A percentile compares a stretch with the other conserved stretches of the same genome.
Evolutionary conservation across 805 yeast genomes (phyloP).

Genomic region (Ogataea trehalophila): DNA sequence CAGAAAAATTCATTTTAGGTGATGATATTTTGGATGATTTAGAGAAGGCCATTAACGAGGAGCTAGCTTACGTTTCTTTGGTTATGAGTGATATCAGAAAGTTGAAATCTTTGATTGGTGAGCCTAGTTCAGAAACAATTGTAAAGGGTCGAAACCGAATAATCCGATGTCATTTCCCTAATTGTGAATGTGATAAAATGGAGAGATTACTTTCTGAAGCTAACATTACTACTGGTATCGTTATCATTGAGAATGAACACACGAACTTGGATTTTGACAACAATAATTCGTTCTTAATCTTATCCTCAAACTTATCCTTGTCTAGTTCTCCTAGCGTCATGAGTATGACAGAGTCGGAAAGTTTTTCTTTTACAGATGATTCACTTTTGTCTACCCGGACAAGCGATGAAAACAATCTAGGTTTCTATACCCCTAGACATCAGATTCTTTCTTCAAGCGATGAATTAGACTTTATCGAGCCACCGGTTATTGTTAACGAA

Average conservation of each 20-base stretch:
- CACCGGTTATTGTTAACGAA: too few species aligned
- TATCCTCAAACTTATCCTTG: too few species aligned
- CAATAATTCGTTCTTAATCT: too few species aligned
- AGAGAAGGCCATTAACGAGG: constrained; percentile 24
- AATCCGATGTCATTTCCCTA: constrained; percentile 58
- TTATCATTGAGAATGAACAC: constrained; percentile 20
- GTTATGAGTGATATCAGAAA: constrained; percentile 17
- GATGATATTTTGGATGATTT: constrained; percentile 39
- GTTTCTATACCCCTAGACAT: too few species aligned
- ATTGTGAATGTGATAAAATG: constrained; percentile 55
- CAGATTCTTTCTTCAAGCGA: too few species aligned
- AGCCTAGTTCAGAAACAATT: constrained; percentile 48
- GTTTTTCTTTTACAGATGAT: too few species aligned
- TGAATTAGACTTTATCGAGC: too few species aligned
- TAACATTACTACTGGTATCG: constrained; percentile 54
- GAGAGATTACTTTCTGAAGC: constrained; percentile 53
- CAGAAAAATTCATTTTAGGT: constrained; percentile 38
- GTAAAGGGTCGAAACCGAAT: constrained; percentile 35
- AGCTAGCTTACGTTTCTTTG: constrained; percentile 11
- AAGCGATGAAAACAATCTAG: too few species aligned
- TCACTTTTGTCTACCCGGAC: too few species aligned
- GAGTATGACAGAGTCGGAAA: too few species aligned
- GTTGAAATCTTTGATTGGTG: constrained; percentile 24
- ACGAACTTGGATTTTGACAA: neutral
- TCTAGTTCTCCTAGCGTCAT: too few species aligned